Conservation (phyloP, 805 yeast species). For the Candida jianshihensis region DNA sequence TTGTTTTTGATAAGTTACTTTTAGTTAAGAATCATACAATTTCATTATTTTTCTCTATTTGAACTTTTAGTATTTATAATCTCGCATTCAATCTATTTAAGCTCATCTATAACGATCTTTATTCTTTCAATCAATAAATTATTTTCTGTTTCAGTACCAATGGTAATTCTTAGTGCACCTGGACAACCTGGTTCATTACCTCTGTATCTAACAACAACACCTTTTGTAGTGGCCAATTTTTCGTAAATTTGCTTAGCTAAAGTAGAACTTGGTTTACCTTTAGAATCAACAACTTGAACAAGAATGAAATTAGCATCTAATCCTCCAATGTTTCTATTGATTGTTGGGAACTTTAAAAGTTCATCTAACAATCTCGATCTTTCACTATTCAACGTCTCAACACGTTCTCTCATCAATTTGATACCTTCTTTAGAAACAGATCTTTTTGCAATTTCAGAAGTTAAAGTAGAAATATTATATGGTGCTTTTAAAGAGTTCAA, state of each 20-base stretch:
- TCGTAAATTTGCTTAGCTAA: slow-evolving; percentile 63
- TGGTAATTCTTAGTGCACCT: slow-evolving; percentile 81
- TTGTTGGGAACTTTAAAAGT: slow-evolving; percentile 49
- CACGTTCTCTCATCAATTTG: slow-evolving; percentile 48
- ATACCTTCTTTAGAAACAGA: slow-evolving; percentile 61
- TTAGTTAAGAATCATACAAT: no score
- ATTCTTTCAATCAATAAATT: slow-evolving; percentile 45
- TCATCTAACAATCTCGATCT: slow-evolving; percentile 46
- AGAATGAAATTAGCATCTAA: slow-evolving; percentile 81
- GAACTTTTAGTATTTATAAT: no score
- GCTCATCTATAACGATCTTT: slow-evolving; percentile 23
- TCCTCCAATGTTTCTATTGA: slow-evolving; percentile 78
- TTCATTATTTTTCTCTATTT: no score
- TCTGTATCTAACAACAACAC: slow-evolving; percentile 85
- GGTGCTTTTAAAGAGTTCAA: slow-evolving; percentile 94
- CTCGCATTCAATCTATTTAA: neutral
- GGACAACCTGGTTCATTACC: slow-evolving; percentile 85
- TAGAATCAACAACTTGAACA: slow-evolving; percentile 56
- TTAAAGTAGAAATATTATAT: slow-evolving; percentile 79
- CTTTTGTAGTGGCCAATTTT: slow-evolving; percentile 60
- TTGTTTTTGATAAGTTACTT: neutral
- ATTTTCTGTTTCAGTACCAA: slow-evolving; percentile 82
- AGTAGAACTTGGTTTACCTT: slow-evolving; percentile 59
- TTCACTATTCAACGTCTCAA: slow-evolving; percentile 44
- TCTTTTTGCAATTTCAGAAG: slow-evolving; percentile 68